Evolutionary conservation across 495 filamentous ascomycete genomes (phyloP), one percentile per base, ranked within the genome.

Genomic region (Entonaema liquescens): DNA sequence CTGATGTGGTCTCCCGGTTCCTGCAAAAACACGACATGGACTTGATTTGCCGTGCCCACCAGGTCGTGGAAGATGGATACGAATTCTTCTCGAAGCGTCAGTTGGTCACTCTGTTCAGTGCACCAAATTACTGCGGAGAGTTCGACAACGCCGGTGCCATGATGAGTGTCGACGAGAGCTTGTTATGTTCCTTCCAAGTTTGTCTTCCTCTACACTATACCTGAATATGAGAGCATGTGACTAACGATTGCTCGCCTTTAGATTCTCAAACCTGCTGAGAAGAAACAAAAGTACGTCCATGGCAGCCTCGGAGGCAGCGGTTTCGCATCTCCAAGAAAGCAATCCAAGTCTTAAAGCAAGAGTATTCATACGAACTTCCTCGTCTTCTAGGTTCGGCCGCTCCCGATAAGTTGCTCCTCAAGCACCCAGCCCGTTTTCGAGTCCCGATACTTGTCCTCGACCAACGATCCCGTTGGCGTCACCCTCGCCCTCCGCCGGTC

Each of bases 211-310:
- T 26, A 54, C 23, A 12, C n/a, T 15, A 44, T 19, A 21, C 17
- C 15, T 1, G 2, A 11, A 28, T 15, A 44, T 19, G 42, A 63
- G 29, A 9, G 23, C 23, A 9, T 50, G 15, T 50, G 15, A 56
- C 69, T 72, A 56, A 72, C 36, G 1, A 31, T 17, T 31, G 1
- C 23, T 7, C 33, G 0, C 15, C 36, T 63, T 25, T 73, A 98
- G 95, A 99, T 99, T 82, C 86, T 99, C 84, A 99, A 98, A 85
- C 95, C 95, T 78, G 95, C 95, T 82, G 95, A 99, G 89, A 99
- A 99, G 90, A 99, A 99, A 91, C 95, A 97, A 93, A 99, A 99
- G 93, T 99, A 97, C 87, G 95, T 97, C 79, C 92, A 92, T 84
- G 89, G 90, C 85, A 89, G 91, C 86, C 89, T 94, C 85, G 92